A percentile compares a stretch with the other conserved stretches of the same genome.
Conservation (phyloP, 2,329 filamentous ascomycete species). For the Myrmaecium sp. region DNA sequence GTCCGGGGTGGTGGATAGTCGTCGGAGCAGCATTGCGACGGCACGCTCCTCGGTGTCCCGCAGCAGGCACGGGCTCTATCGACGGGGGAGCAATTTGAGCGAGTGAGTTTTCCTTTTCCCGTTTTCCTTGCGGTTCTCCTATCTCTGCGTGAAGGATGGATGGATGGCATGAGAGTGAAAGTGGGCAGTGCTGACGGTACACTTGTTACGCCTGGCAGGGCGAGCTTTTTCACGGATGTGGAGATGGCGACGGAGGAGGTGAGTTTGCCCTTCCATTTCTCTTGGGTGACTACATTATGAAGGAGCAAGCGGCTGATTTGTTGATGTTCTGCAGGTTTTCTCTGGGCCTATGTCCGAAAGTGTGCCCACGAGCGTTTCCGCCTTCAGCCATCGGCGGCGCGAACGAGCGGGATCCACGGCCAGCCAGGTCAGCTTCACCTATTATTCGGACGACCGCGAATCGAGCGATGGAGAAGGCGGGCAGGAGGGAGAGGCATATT, state of each 20-base stretch:
- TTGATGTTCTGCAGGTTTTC: conserved; percentile 41
- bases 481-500: conserved; percentile 3
- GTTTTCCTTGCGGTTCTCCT: neutral
- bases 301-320: conserved; percentile 2
- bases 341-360: conserved; percentile 89
- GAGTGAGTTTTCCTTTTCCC: conserved; percentile 26
- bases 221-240: conserved; percentile 84
- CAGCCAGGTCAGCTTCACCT: conserved; percentile 84
- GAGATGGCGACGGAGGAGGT: conserved; percentile 98
- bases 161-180: neutral
- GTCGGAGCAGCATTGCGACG: no score
- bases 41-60: no score
- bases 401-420: conserved; percentile 64
- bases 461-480: conserved; percentile 12
- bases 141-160: conserved; percentile 8
- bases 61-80: conserved; percentile 34
- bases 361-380: conserved; percentile 83
- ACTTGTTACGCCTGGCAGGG: conserved; percentile 14
- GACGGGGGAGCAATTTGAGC: conserved; percentile 53
- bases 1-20: no score
- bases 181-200: neutral
- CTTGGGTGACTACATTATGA: conserved; percentile 3
- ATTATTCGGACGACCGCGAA: conserved; percentile 60
- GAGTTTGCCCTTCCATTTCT: conserved; percentile 8
- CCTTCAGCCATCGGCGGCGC: conserved; percentile 65